These are phyloP conservation scores for Theobroma cacao DNA, from an alignment of 345 rosid genomes.

Conservation along the genomic window DNA sequence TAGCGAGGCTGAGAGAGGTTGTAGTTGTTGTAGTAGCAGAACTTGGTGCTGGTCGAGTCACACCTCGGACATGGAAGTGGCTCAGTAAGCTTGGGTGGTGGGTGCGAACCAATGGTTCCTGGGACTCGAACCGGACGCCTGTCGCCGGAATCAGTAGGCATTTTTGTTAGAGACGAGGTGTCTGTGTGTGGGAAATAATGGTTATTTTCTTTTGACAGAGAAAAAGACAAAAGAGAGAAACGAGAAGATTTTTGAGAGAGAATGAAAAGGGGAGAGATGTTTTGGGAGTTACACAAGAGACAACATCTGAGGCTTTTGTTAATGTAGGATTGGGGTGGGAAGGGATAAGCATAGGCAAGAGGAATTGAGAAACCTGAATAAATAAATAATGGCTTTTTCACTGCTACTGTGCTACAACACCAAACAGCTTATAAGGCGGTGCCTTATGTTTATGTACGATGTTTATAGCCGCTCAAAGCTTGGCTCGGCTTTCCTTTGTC, in stretches of 20 bases:
- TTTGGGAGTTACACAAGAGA: constrained; percentile 9
- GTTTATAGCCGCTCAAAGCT: neutral
- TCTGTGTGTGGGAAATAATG: neutral
- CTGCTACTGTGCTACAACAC: neutral
- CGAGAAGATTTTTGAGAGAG: neutral
- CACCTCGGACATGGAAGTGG: constrained; percentile 60
- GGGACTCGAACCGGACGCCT: constrained; percentile 15
- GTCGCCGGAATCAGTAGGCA: constrained; percentile 37
- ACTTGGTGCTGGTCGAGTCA: constrained; percentile 53
- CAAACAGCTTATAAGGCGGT: neutral
- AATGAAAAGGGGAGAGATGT: neutral
- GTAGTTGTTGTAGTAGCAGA: constrained; percentile 71
- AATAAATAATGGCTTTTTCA: neutral
- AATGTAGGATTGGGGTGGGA: neutral
- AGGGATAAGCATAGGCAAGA: neutral
- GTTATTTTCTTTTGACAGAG: neutral
- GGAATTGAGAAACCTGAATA: neutral
- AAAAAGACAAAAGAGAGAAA: neutral
- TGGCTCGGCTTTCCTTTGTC: no score
- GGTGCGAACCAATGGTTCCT: constrained; percentile 16
- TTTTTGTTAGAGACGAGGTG: constrained; percentile 3
- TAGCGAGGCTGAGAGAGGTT: constrained; percentile 67
- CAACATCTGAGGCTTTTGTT: constrained; percentile 6
- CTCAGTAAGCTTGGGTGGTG: constrained; percentile 33
- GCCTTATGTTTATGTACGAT: neutral